Evolutionary conservation across 1,284 basidiomycete species (phyloP), one percentile per base, ranked within the genome.

Genomic region (Rhodotorula sp.): DNA sequence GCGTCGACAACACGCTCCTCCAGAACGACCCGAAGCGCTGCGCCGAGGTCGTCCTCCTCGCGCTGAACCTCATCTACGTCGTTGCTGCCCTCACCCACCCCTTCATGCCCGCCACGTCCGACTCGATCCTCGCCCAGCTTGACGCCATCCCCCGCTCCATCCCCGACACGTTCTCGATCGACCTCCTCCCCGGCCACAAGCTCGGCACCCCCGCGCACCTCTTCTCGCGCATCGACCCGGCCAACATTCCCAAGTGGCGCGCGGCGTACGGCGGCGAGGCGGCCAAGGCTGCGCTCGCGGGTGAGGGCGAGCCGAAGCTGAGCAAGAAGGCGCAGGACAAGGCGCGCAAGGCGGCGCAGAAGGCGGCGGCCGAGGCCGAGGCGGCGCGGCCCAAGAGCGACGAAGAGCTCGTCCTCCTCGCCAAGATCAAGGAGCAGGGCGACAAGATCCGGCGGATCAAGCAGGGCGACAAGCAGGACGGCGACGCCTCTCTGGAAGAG

Each of bases 211-310:
- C 96, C 12, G 90, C 88, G 63, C 91, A 97, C 82, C 83, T 99
- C 76, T 98, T 99, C 86, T 93, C 91, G 84, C 89, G 88, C 80
- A 97, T 99, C 76, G 93, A 97, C 71, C 91, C 93, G 77, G 90
- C 89, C 82, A 91, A 91, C 88, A 91, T 90, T 54, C 89, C 92
- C 50, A 85, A 87, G 16, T 98, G 91, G 90, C 87, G 90, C 74
- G 83, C 83, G 61, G 88, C 89, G 82, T 99, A 95, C 77, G 91
- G 90, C 25, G 93, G 92, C 19, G 85, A 78, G 68, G 77, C 82
- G 77, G 80, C 79, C 34, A 57, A 67, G 42, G 74, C 80, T 42
- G 80, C 82, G 7, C 78, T 78, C 46, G 46, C 25, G n/a, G 44
- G 66, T 64, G 54, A 16, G n/a, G 27, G 70, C 61, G 45, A 65